These are phyloP conservation scores for Suillus americanus DNA, from an alignment of 768 basidiomycete species.

Conservation along the genomic window DNA sequence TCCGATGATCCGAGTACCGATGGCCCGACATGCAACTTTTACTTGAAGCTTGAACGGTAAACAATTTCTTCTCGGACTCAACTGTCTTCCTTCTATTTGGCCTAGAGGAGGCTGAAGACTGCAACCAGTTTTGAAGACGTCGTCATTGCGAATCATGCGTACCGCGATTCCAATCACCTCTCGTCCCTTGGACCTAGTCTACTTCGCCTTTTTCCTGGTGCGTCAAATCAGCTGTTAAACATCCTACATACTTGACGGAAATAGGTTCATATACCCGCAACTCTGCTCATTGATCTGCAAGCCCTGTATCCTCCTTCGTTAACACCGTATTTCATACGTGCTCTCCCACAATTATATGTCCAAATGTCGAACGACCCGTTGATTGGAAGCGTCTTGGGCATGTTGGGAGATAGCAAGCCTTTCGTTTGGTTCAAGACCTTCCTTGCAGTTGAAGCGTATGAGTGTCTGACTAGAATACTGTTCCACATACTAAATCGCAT, in stretches of 20 bases:
- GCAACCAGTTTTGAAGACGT: background rate
- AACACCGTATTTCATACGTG: constrained; percentile 47
- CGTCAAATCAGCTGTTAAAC: constrained; percentile 16
- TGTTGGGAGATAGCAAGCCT: constrained; percentile 32
- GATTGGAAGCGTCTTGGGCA: constrained; percentile 50
- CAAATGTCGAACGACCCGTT: constrained; percentile 66
- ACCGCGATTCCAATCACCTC: constrained; percentile 41
- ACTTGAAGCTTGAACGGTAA: too few species aligned
- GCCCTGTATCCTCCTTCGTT: constrained; percentile 54
- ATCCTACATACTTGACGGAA: background rate
- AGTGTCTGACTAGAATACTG: constrained; percentile 5
- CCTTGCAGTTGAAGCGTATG: constrained; percentile 60
- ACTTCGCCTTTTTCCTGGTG: constrained; percentile 71
- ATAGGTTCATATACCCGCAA: constrained; percentile 67
- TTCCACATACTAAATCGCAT: background rate
- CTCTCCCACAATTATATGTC: constrained; percentile 51
- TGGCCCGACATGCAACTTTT: background rate
- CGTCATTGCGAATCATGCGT: constrained; percentile 12
- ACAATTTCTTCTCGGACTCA: background rate
- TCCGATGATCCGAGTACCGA: constrained; percentile 2
- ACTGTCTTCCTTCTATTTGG: background rate
- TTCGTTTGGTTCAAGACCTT: constrained; percentile 69
- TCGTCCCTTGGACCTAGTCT: constrained; percentile 66
- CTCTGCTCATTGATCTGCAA: constrained; percentile 72
- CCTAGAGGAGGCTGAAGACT: background rate